Evolutionary conservation across 1,284 basidiomycete genomes (phyloP).

Genomic region (Apiotrichum brassicae): DNA sequence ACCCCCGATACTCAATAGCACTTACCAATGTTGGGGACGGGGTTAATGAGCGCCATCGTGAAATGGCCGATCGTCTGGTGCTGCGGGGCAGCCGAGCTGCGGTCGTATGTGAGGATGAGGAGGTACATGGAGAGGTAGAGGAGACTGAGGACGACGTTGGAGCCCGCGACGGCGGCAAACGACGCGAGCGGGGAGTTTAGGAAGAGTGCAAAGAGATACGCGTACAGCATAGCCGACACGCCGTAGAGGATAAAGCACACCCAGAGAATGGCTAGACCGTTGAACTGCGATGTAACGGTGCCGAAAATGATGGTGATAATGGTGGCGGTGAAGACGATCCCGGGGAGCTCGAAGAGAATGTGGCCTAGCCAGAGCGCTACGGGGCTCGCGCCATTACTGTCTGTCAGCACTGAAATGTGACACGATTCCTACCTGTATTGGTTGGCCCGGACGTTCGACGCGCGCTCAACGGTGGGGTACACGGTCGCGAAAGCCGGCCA

Average conservation of each 20-base stretch:
- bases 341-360: slow-evolving; percentile 64
- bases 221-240: slow-evolving; percentile 59
- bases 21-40: not conserved
- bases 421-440: slow-evolving; percentile 37
- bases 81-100: too few species aligned
- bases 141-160: slow-evolving; percentile 65
- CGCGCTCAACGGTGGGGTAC: slow-evolving; percentile 60
- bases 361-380: slow-evolving; percentile 72
- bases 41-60: too few species aligned
- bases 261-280: slow-evolving; percentile 54
- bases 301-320: slow-evolving; percentile 62
- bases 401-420: too few species aligned
- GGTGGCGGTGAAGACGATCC: slow-evolving; percentile 55
- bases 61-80: too few species aligned
- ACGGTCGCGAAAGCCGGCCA: slow-evolving; percentile 73
- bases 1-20: too few species aligned
- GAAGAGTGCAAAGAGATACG: slow-evolving; percentile 55
- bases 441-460: slow-evolving; percentile 63
- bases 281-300: slow-evolving; percentile 56
- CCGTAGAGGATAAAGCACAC: slow-evolving; percentile 71
- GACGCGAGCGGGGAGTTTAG: slow-evolving; percentile 63
- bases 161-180: slow-evolving; percentile 66
- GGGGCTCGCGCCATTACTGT: slow-evolving; percentile 64
- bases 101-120: too few species aligned
- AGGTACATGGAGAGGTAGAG: slow-evolving; percentile 42